phyloP scores from a whole-genome alignment of 1,139 yeast genomes.

The Yarrowia galli region DNA sequence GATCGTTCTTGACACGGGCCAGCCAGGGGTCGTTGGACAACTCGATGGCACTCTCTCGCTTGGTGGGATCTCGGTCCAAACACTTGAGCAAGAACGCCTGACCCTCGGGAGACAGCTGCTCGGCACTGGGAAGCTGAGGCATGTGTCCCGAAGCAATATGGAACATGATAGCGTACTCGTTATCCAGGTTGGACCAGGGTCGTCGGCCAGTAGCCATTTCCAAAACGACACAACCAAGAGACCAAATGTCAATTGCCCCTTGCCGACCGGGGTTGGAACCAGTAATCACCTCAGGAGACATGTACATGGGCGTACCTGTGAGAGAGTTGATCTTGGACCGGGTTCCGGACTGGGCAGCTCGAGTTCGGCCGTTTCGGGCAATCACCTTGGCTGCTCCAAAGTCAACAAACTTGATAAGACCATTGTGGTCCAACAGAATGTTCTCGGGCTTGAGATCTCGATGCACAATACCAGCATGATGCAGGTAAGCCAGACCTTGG shows the following conservation, averaged over 20 bases:
- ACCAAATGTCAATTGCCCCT: conserved; percentile 70
- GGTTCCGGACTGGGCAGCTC: conserved; percentile 41
- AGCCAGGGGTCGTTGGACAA: conserved; percentile 84
- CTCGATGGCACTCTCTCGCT: conserved; percentile 84
- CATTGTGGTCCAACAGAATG: conserved; percentile 86
- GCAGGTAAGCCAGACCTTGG: conserved; percentile 94
- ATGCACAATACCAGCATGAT: conserved; percentile 95
- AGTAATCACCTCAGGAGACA: conserved; percentile 97
- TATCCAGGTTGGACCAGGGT: conserved; percentile 80
- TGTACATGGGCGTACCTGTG: conserved; percentile 99
- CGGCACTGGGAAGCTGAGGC: conserved; percentile 82
- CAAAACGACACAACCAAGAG: conserved; percentile 92
- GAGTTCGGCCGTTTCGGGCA: conserved; percentile 68
- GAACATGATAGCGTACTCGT: conserved; percentile 98
- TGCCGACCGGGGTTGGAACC: conserved; percentile 71
- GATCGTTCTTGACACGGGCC: conserved; percentile 40
- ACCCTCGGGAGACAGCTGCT: conserved; percentile 80
- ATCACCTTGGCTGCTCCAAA: conserved; percentile 98
- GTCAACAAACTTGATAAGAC: conserved; percentile 93
- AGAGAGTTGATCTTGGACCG: conserved; percentile 58
- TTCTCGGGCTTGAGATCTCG: conserved; percentile 97
- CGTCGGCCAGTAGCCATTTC: conserved; percentile 80
- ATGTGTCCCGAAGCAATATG: conserved; percentile 96
- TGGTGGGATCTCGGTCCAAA: conserved; percentile 80
- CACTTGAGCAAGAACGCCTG: conserved; percentile 74